Conservation (phyloP, 2,329 filamentous ascomycete species). For the Paradendryphiella salina region DNA sequence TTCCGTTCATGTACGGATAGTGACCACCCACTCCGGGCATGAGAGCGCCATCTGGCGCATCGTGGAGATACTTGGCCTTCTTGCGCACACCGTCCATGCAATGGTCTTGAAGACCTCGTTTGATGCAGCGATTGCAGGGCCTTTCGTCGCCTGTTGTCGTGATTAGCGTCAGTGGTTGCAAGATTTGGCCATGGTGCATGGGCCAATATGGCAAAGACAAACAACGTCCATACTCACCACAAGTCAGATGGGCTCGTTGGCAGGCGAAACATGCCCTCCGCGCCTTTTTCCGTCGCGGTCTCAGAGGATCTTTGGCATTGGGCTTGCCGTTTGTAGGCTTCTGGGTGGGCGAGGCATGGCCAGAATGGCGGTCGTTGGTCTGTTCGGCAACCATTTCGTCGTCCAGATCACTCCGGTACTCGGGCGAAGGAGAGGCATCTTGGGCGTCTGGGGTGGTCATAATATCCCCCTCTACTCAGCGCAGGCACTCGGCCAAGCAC, state of each 20-base stretch:
- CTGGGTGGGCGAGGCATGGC: slow-evolving; percentile 41
- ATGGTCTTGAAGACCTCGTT: slow-evolving; percentile 83
- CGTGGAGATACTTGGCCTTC: slow-evolving; percentile 98
- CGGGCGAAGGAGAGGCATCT: slow-evolving; percentile 54
- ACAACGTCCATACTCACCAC: slow-evolving; percentile 73
- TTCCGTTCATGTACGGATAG: slow-evolving; percentile 60
- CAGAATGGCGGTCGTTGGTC: slow-evolving; percentile 45
- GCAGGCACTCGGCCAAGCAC: slow-evolving; percentile 37
- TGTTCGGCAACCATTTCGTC: slow-evolving; percentile 52
- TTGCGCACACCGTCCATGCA: slow-evolving; percentile 97
- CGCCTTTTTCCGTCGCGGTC: slow-evolving; percentile 93
- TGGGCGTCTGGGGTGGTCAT: slow-evolving; percentile 54
- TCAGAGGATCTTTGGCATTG: slow-evolving; percentile 82
- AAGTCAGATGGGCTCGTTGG: slow-evolving; percentile 95
- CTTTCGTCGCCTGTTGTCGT: slow-evolving; percentile 78
- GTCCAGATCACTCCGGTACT: slow-evolving; percentile 49
- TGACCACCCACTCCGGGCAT: slow-evolving; percentile 80
- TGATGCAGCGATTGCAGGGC: slow-evolving; percentile 91
- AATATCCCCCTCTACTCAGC: slow-evolving; percentile 46
- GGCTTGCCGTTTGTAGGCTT: slow-evolving; percentile 41
- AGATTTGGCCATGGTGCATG: not conserved
- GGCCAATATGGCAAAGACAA: not conserved
- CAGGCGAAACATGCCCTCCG: slow-evolving; percentile 94
- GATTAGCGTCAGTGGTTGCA: slow-evolving; percentile 1
- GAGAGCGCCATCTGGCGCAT: slow-evolving; percentile 86